Conservation (phyloP, 2,329 filamentous ascomycete genomes). For the Aspergillus spinulosporus region DNA sequence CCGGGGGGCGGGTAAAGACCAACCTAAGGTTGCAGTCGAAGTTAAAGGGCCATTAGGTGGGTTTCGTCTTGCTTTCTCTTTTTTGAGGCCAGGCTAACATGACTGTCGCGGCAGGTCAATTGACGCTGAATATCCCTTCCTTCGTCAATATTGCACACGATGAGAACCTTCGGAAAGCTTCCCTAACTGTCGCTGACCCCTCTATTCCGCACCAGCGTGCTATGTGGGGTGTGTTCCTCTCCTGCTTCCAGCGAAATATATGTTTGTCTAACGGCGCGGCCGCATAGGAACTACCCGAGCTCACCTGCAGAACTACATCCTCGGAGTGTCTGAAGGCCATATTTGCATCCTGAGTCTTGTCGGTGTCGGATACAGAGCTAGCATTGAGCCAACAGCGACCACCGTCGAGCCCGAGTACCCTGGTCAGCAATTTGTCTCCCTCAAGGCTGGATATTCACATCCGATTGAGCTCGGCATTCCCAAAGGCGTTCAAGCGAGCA, state of each 20-base stretch:
- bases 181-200: slow-evolving; percentile 68
- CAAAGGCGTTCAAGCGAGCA: slow-evolving; percentile 77
- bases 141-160: slow-evolving; percentile 75
- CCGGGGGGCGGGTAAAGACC: slow-evolving; percentile 62
- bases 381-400: slow-evolving; percentile 72
- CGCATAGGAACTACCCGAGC: slow-evolving; percentile 78
- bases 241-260: neutral
- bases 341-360: slow-evolving; percentile 89
- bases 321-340: slow-evolving; percentile 94
- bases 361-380: slow-evolving; percentile 92
- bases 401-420: slow-evolving; percentile 68
- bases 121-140: slow-evolving; percentile 76
- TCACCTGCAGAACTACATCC: slow-evolving; percentile 85
- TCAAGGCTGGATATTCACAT: slow-evolving; percentile 97
- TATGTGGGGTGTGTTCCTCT: slow-evolving; percentile 80
- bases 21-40: slow-evolving; percentile 65
- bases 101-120: slow-evolving; percentile 56
- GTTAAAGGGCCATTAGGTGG: slow-evolving; percentile 78
- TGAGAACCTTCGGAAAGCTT: slow-evolving; percentile 60
- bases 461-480: slow-evolving; percentile 88
- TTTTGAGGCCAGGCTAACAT: slow-evolving; percentile 14
- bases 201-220: slow-evolving; percentile 73
- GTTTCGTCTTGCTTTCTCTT: neutral
- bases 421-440: slow-evolving; percentile 82
- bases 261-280: slow-evolving; percentile 23